Evolutionary conservation across 306 rosid genomes (phyloP).

Genomic region (Ceratonia siliqua): DNA sequence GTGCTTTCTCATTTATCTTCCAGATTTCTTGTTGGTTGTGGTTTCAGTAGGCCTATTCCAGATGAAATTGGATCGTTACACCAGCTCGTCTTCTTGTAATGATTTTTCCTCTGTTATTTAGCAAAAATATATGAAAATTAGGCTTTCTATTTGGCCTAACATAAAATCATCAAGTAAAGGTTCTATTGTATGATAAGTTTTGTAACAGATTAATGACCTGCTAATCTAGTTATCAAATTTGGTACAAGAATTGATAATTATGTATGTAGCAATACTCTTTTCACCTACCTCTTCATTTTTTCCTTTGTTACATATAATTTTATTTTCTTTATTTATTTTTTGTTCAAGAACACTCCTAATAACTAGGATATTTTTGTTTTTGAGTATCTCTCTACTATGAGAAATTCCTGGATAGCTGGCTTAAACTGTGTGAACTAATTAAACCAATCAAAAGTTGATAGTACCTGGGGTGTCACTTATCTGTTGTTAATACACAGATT

Average conservation of each 20-base stretch:
- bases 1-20: neutral
- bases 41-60: slow-evolving; percentile 58
- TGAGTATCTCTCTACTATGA: neutral
- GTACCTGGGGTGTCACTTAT: too few species aligned
- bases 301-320: too few species aligned
- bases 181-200: too few species aligned
- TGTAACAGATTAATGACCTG: too few species aligned
- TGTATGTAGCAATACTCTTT: too few species aligned
- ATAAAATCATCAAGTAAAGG: neutral
- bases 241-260: too few species aligned
- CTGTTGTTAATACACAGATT: neutral
- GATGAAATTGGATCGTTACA: slow-evolving; percentile 50
- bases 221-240: too few species aligned
- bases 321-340: neutral
- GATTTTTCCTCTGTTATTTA: neutral
- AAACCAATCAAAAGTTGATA: too few species aligned
- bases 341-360: neutral
- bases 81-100: slow-evolving; percentile 54
- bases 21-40: slow-evolving; percentile 61
- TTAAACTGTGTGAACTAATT: too few species aligned
- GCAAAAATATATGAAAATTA: neutral
- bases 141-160: neutral
- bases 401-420: too few species aligned
- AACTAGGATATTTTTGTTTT: neutral
- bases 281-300: too few species aligned